phyloP scores from a whole-genome alignment of 2,329 filamentous ascomycete genomes.

The Alternaria metachromatica region DNA sequence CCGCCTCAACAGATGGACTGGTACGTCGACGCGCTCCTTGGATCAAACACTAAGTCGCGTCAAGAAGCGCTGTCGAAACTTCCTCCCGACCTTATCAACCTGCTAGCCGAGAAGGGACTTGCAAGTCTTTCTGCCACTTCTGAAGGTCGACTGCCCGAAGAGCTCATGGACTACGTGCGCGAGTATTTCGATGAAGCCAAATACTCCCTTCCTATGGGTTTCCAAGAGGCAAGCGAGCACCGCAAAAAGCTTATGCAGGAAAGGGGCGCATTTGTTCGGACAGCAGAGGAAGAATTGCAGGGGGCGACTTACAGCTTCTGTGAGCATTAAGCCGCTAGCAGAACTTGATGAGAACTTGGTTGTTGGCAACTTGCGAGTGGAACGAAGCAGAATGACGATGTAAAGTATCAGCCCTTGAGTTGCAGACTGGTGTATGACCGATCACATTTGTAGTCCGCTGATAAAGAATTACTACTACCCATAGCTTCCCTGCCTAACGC shows the following conservation, averaged over 20 bases:
- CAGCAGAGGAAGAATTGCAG: constrained; percentile 2
- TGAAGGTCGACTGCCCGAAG: constrained; percentile 14
- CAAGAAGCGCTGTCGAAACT: constrained; percentile 13
- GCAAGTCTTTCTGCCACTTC: not conserved
- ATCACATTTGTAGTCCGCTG: not conserved
- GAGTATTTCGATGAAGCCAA: constrained; percentile 7
- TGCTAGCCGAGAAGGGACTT: constrained; percentile 16
- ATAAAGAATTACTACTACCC: not conserved
- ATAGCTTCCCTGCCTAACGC: not conserved
- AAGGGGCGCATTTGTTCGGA: constrained; percentile 7
- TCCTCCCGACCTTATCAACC: constrained; percentile 20
- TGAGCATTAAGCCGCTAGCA: constrained; percentile 14
- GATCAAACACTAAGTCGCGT: not conserved
- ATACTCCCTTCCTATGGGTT: constrained; percentile 19
- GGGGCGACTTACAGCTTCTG: constrained; percentile 16
- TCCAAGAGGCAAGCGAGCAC: constrained; percentile 18
- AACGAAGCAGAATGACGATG: not conserved
- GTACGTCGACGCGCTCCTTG: constrained; percentile 40
- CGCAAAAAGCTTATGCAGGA: constrained; percentile 17
- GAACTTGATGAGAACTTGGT: not conserved
- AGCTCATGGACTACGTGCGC: constrained; percentile 23
- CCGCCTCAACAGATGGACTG: constrained; percentile 60
- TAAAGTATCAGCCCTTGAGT: not conserved
- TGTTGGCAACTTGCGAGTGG: no score
- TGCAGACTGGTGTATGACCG: not conserved